Evolutionary conservation across 2,329 filamentous ascomycete species (phyloP).

Genomic region (Polytolypa hystricis): DNA sequence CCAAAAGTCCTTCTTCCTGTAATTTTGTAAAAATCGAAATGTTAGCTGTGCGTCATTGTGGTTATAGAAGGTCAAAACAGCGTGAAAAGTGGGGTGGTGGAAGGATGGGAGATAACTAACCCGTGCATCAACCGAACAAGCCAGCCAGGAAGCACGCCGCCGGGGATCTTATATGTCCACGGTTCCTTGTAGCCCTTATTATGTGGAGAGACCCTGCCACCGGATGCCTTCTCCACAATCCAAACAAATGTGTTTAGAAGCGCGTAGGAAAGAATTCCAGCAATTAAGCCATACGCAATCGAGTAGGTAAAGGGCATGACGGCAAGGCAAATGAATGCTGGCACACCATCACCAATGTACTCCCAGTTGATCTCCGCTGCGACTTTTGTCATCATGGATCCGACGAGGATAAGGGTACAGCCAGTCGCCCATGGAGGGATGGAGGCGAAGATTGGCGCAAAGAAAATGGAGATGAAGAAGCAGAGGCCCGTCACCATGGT

Average conservation of each 20-base stretch:
- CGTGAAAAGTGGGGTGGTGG: background rate
- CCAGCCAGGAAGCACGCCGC: conserved; percentile 68
- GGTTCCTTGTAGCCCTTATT: conserved; percentile 67
- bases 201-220: conserved; percentile 60
- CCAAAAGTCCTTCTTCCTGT: conserved; percentile 61
- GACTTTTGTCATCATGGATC: conserved; percentile 72
- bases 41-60: background rate
- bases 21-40: background rate
- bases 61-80: background rate
- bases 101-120: conserved; percentile 6
- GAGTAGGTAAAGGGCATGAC: conserved; percentile 87
- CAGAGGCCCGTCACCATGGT: conserved; percentile 67
- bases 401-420: conserved; percentile 76
- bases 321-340: conserved; percentile 72
- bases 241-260: conserved; percentile 62
- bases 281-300: conserved; percentile 77
- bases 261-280: conserved; percentile 65
- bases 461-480: conserved; percentile 82
- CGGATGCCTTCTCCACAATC: conserved; percentile 53
- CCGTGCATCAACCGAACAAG: conserved; percentile 51
- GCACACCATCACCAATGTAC: conserved; percentile 73
- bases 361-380: conserved; percentile 80
- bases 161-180: conserved; percentile 68
- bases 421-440: conserved; percentile 86
- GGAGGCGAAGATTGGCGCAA: conserved; percentile 80